Evolutionary conservation across 306 rosid species (phyloP).

Genomic region (Lotus japonicus): DNA sequence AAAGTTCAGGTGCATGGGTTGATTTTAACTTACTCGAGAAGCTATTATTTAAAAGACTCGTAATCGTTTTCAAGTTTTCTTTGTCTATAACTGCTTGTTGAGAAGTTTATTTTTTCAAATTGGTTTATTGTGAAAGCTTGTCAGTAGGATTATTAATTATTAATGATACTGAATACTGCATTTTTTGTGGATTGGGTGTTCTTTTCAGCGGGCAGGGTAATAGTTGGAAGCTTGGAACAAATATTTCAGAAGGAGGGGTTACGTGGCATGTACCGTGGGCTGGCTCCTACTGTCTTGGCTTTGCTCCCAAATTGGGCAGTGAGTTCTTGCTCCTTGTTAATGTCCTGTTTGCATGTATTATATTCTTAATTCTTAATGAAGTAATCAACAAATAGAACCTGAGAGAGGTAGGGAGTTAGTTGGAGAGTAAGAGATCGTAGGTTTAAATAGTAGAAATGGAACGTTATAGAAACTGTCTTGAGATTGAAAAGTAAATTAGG

Average conservation of each 20-base stretch:
- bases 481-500: too few relatives aligned
- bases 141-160: not conserved
- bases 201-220: constrained; percentile 56
- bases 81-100: too few relatives aligned
- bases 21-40: too few relatives aligned
- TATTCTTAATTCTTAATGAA: constrained; percentile 5
- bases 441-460: too few relatives aligned
- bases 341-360: not conserved
- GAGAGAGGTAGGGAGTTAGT: too few relatives aligned
- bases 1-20: too few relatives aligned
- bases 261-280: constrained; percentile 91
- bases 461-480: too few relatives aligned
- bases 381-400: not conserved
- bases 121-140: not conserved
- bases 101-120: too few relatives aligned
- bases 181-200: not conserved
- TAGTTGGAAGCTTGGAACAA: constrained; percentile 70
- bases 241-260: constrained; percentile 75
- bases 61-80: too few relatives aligned
- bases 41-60: too few relatives aligned
- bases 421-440: too few relatives aligned
- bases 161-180: constrained; percentile 1
- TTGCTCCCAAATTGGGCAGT: constrained; percentile 95
- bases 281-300: constrained; percentile 78
- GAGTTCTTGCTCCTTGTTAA: constrained; percentile 26